phyloP scores from a whole-genome alignment of 331 rosid species.

The Telfairia occidentalis region DNA sequence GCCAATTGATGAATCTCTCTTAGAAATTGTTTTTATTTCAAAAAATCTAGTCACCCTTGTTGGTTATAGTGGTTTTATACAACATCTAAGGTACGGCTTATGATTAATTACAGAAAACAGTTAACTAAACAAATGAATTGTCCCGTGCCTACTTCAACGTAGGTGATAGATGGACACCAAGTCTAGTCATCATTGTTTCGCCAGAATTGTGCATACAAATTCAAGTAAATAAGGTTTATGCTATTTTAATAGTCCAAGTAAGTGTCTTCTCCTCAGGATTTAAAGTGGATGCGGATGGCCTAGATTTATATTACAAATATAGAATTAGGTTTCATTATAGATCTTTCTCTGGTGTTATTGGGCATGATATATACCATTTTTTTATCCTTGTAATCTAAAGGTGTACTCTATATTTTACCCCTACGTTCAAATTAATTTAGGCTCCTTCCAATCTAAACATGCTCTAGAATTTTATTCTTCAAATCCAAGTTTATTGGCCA shows the following conservation, averaged over 20 bases:
- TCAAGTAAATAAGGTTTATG: neutral
- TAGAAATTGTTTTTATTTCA: neutral
- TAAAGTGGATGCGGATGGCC: neutral
- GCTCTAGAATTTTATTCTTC: neutral
- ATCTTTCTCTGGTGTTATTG: neutral
- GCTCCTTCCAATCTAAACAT: neutral
- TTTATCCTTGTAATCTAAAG: neutral
- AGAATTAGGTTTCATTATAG: neutral
- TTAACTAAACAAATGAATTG: neutral
- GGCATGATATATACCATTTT: neutral
- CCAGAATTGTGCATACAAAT: neutral
- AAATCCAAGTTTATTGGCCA: neutral
- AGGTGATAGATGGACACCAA: neutral
- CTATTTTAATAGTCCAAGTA: neutral
- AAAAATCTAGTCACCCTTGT: neutral
- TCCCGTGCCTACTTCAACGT: neutral
- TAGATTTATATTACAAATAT: neutral
- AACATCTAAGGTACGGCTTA: neutral
- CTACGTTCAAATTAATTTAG: neutral
- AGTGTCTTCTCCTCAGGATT: neutral
- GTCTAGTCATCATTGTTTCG: neutral
- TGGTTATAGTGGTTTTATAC: neutral
- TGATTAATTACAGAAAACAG: neutral
- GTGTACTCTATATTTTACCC: neutral
- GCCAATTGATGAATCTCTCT: neutral